phyloP scores from a whole-genome alignment of 1,284 basidiomycete genomes.

The Mycena citricolor region DNA sequence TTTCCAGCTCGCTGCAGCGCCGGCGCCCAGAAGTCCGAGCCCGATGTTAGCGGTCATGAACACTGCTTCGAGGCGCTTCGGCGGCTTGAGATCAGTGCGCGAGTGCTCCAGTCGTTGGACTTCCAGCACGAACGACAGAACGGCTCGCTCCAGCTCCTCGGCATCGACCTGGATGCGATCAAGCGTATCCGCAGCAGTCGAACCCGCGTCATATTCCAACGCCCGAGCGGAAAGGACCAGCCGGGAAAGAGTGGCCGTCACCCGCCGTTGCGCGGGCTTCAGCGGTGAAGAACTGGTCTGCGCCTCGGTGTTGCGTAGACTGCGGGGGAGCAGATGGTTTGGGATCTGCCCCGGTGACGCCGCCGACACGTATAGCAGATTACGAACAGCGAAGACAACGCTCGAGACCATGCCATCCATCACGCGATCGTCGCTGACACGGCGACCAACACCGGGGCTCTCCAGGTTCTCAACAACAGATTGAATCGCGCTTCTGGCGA shows the following conservation, averaged over 20 bases:
- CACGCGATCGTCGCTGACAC: slow-evolving; percentile 52
- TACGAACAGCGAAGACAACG: slow-evolving; percentile 71
- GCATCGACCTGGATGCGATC: slow-evolving; percentile 76
- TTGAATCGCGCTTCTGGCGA: slow-evolving; percentile 59
- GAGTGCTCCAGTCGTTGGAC: slow-evolving; percentile 57
- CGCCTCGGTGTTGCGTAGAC: slow-evolving; percentile 43
- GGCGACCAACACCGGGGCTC: slow-evolving; percentile 40
- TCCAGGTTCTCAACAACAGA: slow-evolving; percentile 65
- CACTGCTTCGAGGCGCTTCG: slow-evolving; percentile 63
- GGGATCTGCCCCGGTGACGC: slow-evolving; percentile 64
- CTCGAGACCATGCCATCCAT: slow-evolving; percentile 63
- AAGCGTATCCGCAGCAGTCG: slow-evolving; percentile 60
- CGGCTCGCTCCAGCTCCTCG: slow-evolving; percentile 73
- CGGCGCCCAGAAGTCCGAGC: slow-evolving; percentile 70
- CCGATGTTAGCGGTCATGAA: slow-evolving; percentile 68
- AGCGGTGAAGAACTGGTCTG: slow-evolving; percentile 52
- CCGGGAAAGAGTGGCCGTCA: slow-evolving; percentile 76
- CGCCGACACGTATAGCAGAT: slow-evolving; percentile 71
- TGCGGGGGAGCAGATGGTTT: slow-evolving; percentile 51
- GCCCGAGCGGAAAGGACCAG: slow-evolving; percentile 75
- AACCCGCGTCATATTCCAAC: slow-evolving; percentile 72
- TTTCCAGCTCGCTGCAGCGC: slow-evolving; percentile 68
- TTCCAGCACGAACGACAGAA: slow-evolving; percentile 71
- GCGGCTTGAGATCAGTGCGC: slow-evolving; percentile 22
- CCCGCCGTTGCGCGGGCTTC: slow-evolving; percentile 73